Evolutionary conservation across 73 alveolate genomes (phyloP).

Genomic region (Paraurostyla sp.): DNA sequence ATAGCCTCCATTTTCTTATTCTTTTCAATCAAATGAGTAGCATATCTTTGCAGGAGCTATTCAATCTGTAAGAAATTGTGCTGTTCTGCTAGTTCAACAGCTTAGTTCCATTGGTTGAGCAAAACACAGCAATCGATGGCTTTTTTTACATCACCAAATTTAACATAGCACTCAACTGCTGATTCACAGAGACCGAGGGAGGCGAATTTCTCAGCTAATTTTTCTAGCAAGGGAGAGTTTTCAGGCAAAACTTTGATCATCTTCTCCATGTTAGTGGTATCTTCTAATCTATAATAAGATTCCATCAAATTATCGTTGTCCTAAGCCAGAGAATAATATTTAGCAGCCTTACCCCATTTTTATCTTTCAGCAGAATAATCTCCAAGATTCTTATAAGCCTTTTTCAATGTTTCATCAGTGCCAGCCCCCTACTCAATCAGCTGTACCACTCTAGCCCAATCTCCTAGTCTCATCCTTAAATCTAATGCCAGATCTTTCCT

Average conservation of each 20-base stretch:
- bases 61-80: slow-evolving; percentile 99
- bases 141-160: slow-evolving; percentile 97
- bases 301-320: slow-evolving; percentile 90
- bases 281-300: slow-evolving; percentile 92
- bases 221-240: slow-evolving; percentile 86
- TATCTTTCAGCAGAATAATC: slow-evolving; percentile 85
- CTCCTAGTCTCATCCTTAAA: slow-evolving; percentile 96
- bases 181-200: slow-evolving; percentile 95
- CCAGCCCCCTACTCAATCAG: slow-evolving; percentile 93
- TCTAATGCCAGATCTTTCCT: slow-evolving; percentile 97
- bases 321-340: slow-evolving; percentile 84
- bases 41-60: slow-evolving; percentile 97
- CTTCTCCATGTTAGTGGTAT: slow-evolving; percentile 82
- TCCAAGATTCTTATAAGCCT: slow-evolving; percentile 89
- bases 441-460: slow-evolving; percentile 96
- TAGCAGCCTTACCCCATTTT: slow-evolving; percentile 91
- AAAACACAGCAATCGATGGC: slow-evolving; percentile 99
- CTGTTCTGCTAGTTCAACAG: slow-evolving; percentile 99
- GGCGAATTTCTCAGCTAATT: slow-evolving; percentile 94
- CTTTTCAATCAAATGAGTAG: slow-evolving; percentile 97
- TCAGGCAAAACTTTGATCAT: slow-evolving; percentile 89
- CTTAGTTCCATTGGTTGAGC: slow-evolving; percentile 98
- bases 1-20: slow-evolving; percentile 99
- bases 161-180: slow-evolving; percentile 97
- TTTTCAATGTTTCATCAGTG: slow-evolving; percentile 90